Conservation (phyloP, 345 rosid genomes). For the Eucalyptus regnans region DNA sequence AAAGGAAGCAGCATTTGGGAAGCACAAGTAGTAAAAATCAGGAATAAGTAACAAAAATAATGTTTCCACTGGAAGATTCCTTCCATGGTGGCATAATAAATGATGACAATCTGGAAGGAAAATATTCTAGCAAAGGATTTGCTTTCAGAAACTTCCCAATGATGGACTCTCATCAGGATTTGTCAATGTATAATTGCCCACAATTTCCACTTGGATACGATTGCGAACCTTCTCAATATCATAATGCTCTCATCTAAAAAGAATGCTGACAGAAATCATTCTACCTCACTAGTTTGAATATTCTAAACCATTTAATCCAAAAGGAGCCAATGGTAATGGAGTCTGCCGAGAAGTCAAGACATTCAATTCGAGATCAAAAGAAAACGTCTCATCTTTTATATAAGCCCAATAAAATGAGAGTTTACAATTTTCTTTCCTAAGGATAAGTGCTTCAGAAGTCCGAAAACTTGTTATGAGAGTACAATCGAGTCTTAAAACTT, state of each 20-base stretch:
- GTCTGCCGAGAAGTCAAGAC: neutral
- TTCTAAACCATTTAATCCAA: neutral
- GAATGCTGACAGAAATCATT: neutral
- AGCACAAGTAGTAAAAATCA: neutral
- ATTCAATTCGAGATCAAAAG: neutral
- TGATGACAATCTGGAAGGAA: neutral
- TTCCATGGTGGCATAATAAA: neutral
- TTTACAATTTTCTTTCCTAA: neutral
- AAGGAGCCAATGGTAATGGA: neutral
- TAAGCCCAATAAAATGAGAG: neutral
- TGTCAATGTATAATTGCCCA: neutral
- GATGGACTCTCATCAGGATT: neutral
- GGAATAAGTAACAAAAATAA: neutral
- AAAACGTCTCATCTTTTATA: neutral
- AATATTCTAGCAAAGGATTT: neutral
- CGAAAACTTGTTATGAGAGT: neutral
- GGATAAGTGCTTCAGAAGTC: neutral
- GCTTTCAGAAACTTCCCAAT: neutral
- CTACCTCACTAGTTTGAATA: neutral
- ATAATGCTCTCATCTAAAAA: neutral
- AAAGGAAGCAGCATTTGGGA: neutral
- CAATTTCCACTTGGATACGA: neutral
- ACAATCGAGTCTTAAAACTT: neutral
- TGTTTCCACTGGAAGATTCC: neutral
- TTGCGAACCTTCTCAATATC: neutral